phyloP scores from a whole-genome alignment of 108 stramenopile genomes.

The Pseudonitzschia delicatissima region DNA sequence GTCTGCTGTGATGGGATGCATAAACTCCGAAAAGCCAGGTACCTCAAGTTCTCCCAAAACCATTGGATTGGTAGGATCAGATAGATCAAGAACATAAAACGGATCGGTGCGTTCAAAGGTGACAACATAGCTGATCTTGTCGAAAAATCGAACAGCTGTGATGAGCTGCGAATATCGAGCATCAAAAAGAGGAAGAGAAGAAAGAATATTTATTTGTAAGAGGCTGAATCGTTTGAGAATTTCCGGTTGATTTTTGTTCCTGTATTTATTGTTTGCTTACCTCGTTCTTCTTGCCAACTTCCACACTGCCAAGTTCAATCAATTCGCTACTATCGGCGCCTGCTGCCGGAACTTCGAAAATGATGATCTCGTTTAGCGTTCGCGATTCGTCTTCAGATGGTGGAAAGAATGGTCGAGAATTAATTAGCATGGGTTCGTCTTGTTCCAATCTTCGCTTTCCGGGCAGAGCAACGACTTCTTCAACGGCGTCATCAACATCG shows the following conservation, averaged over 20 bases:
- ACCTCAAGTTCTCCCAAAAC: conserved; percentile 44
- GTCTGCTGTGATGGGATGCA: conserved; percentile 46
- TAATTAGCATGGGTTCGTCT: neutral
- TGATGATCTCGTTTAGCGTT: conserved; percentile 31
- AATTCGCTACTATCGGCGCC: conserved; percentile 2
- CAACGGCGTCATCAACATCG: neutral
- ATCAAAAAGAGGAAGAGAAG: neutral
- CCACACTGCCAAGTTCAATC: conserved; percentile 25
- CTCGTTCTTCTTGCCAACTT: conserved; percentile 41
- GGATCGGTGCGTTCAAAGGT: conserved; percentile 58
- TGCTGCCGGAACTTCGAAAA: conserved; percentile 16
- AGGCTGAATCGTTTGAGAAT: no score
- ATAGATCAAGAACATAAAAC: conserved; percentile 45
- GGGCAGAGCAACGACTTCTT: neutral
- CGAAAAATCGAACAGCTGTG: conserved; percentile 51
- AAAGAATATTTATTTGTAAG: neutral
- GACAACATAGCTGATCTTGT: conserved; percentile 47
- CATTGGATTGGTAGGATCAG: conserved; percentile 16
- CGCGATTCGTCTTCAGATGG: conserved; percentile 11
- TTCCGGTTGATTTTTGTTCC: no score
- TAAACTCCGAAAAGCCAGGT: conserved; percentile 52
- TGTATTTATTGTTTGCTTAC: no score
- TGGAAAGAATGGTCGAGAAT: no score
- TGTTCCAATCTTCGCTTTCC: no score
- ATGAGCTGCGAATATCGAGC: conserved; percentile 18